Evolutionary conservation across 1,284 basidiomycete genomes (phyloP), one percentile per base, ranked within the genome.

Genomic region (Anthracocystis setariae): DNA sequence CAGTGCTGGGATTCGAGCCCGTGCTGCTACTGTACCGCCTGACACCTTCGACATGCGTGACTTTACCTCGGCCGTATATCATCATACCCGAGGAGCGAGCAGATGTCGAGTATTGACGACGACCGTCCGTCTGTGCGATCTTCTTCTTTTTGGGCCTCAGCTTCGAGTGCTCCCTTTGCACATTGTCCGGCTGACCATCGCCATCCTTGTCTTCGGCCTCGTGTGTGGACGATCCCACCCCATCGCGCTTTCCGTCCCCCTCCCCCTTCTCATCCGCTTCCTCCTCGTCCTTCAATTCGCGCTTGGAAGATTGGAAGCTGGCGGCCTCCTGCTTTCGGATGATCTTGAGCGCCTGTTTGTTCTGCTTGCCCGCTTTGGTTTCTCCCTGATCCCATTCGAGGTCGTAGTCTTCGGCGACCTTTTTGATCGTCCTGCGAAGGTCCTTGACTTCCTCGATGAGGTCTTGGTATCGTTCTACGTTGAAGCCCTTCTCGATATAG

Each of bases 301-400:
- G 49, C 27, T 37, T 58, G 17, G 43, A 49, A 9, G 63, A 49
- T 24, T 56, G 47, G 48, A 59, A 68, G 27, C 33, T 38, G 21
- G 59, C 57, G 8, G 61, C 70, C 40, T 73, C 70, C 5, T 65
- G 65, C 29, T 61, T 71, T n/a, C 74, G 56, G 32, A 79, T 73
- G 53, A 78, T 74, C 39, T 76, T 70, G 48, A 79, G 60, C n/a
- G 77, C 77, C 52, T 67, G 44, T 33, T 74, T 76, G 62, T 62
- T 66, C 52, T 74, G 50, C 60, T 75, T 64, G 13, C 73, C 76
- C 5, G 71, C 53, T n/a, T 43, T 51, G 17, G 73, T 77, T 53
- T 73, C 73, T 9, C 73, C 65, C 39, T 79, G 77, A 29, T 79
- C 76, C 75, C 75, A 79, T 40, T 78, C 69, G n/a, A 77, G 61